Base-by-base conservation (phyloP, 176 grass and related monocot species). In the Rhipidocladum racemiflorum region DNA sequence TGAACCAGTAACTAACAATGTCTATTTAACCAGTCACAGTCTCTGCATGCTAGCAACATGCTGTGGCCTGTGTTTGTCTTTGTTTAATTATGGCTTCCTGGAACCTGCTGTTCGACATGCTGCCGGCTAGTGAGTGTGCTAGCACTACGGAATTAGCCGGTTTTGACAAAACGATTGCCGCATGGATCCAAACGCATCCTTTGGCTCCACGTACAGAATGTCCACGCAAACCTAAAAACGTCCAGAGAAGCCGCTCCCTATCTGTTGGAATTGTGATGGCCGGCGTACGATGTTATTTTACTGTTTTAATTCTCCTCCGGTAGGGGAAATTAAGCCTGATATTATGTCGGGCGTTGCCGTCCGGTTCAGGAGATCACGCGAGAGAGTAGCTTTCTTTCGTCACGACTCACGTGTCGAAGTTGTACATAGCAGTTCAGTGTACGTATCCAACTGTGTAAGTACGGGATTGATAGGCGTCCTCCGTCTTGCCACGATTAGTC, bases 141-240 rank as follows among this genome's bases (percentile, higher is more conserved):
- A 54, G 9, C 15, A n/a, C 23, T 30, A 29, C 65, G 42, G 43
- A 83, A 75, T 53, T 75, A 21, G 67, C 43, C 4, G 16, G 15
- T 32, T 21, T 83, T 40, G 81, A 65, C 81, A 9, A 55, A 83
- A 82, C 13, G 60, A 27, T 39, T 39, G 79, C 36, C 57, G 84
- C 74, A 74, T 86, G 67, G 29, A 74, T 83, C 79, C 88, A 83
- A 79, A 57, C 23, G 43, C 5, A 39, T 74, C 17, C 36, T 14
- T 83, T 79, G 78, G 84, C 34, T 86, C 17, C 0, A 30, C 51
- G 2, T 50, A 27, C 56, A 49, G 4, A 86, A 72, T 65, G 77
- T 82, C 79, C 79, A 82, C 60, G 28, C 28, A 27, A 24, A 14
- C 84, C 73, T 72, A 25, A 78, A 78, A 56, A 46, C 36, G 48